These are phyloP conservation scores for Dissophora globulifera DNA, from an alignment of 192 early-diverging fungal species.

Conservation along the genomic window DNA sequence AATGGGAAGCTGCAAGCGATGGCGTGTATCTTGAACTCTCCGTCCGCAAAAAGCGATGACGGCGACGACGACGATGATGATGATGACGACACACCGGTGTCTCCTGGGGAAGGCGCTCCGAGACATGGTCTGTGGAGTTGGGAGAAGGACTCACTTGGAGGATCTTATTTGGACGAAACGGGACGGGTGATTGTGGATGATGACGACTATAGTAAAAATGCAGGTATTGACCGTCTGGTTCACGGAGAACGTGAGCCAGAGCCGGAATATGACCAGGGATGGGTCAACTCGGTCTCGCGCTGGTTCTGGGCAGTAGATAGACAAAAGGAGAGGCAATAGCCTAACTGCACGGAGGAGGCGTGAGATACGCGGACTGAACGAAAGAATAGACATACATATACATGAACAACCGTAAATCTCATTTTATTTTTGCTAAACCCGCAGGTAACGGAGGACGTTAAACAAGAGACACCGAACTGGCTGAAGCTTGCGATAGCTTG, in stretches of 20 bases:
- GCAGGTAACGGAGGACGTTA: background rate
- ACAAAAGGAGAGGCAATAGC: constrained; percentile 3
- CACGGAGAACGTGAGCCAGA: background rate
- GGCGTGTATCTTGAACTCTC: too few relatives aligned
- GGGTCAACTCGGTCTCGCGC: constrained; percentile 30
- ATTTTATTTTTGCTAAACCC: too few relatives aligned
- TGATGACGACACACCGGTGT: background rate
- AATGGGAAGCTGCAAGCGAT: background rate
- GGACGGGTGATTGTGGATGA: constrained; percentile 2
- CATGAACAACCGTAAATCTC: too few relatives aligned
- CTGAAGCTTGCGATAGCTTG: background rate
- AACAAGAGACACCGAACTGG: background rate
- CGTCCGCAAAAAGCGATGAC: too few relatives aligned
- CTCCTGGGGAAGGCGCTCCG: background rate
- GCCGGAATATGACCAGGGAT: constrained; percentile 14
- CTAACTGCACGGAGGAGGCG: background rate
- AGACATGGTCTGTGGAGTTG: background rate
- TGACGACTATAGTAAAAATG: constrained; percentile 9
- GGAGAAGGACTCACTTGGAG: background rate
- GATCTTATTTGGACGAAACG: constrained; percentile 2
- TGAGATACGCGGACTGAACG: background rate
- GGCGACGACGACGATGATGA: too few relatives aligned
- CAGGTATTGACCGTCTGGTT: constrained; percentile 20
- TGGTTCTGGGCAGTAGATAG: constrained; percentile 28
- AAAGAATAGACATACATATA: too few relatives aligned